These are phyloP conservation scores for Coemansia sp. DNA, from an alignment of 192 early-diverging fungal species.

Conservation along the genomic window DNA sequence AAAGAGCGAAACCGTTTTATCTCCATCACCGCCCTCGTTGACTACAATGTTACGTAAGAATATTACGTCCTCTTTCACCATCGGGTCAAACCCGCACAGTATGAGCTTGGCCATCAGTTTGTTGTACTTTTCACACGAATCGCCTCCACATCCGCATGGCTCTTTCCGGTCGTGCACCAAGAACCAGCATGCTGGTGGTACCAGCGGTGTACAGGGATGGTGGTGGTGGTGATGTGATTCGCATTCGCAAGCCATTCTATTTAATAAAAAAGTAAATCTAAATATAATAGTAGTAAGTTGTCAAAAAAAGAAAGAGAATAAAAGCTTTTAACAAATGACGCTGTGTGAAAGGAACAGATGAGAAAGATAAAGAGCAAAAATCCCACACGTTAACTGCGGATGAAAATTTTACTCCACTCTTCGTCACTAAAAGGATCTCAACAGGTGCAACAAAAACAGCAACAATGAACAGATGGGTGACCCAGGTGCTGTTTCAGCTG, in stretches of 20 bases:
- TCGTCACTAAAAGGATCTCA: no score
- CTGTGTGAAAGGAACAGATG: background rate
- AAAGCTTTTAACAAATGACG: background rate
- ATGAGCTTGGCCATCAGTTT: conserved; percentile 45
- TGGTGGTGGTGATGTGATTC: conserved; percentile 15
- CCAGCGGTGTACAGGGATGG: conserved; percentile 14
- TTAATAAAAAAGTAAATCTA: background rate
- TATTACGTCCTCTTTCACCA: conserved; percentile 36
- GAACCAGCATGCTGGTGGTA: conserved; percentile 45
- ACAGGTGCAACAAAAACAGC: no score
- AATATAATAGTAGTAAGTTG: background rate
- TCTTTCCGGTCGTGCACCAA: conserved; percentile 45
- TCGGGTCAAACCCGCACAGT: conserved; percentile 37
- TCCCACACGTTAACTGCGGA: no score
- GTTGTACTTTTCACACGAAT: conserved; percentile 29
- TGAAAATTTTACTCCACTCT: no score
- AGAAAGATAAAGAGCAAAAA: background rate
- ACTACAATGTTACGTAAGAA: conserved; percentile 44
- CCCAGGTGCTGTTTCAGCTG: background rate
- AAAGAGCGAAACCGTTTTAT: conserved; percentile 36
- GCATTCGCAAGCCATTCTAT: conserved; percentile 36
- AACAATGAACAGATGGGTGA: no score
- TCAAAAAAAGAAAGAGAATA: background rate
- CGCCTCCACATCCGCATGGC: conserved; percentile 44
- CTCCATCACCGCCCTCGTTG: conserved; percentile 33